Evolutionary conservation across 2,329 filamentous ascomycete species (phyloP), one percentile per base, ranked within the genome.

Genomic region (Apiospora malaysiana): DNA sequence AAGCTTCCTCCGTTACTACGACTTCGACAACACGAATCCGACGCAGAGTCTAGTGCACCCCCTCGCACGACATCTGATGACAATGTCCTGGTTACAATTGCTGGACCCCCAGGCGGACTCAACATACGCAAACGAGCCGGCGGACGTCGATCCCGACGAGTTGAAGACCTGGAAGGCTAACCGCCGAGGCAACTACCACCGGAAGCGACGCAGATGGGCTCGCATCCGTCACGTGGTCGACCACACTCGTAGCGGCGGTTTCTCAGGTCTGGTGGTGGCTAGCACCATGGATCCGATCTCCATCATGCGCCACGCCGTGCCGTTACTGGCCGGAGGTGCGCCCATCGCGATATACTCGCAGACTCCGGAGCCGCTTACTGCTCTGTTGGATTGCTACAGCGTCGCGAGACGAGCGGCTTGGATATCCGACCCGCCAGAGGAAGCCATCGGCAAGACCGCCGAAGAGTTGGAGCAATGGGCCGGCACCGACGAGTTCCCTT

Each of bases 51-150:
- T 90, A 32, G 81, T 84, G 0, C 96, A 98, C 79, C 95, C 96
- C 0, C 89, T 99, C 14, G 88, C 92, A 80, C 91, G 89, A 21
- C 92, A 96, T 79, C 89, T 99, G 68, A 92, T 95, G 77, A 90
- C 92, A 6, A 85, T 98, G 42, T 95, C 94, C 40, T 99, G 95
- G 95, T 88, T 99, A 2, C 95, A 98, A 81, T 89, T 99, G 6
- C 84, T 98, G 21, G 87, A 92, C 32, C 96, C 96, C 0, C 83
- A 89, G 46, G 84, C 90, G 42, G 96, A 98, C 80, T 87, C 88
- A 0, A 89, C 92, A 4, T 97, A 97, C 81, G 82, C 85, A 43
- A 87, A 88, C 37, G 88, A 91, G 69, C 92, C 94, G 0, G 85
- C 89, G 0, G 79, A 83, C 0, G 84, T 91, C 0, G 77, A 90